Evolutionary conservation across 176 grass and related monocot genomes (phyloP), one percentile per base, ranked within the genome.

Genomic region (Lolium multiflorum): DNA sequence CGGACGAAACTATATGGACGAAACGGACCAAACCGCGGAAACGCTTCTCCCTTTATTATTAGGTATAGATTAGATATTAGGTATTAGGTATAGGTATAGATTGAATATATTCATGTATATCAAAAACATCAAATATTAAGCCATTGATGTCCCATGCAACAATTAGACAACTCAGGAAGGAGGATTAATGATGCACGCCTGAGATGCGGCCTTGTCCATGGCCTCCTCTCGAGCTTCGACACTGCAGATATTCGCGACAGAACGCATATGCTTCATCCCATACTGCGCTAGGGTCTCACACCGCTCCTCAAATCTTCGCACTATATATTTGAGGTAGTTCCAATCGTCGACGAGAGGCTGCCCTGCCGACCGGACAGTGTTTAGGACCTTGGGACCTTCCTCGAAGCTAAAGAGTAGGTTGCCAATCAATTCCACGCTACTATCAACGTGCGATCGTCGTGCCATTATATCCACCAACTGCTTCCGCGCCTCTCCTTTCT

Each of bases 181-280:
- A 11, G 37, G 67, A 43, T 43, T 43, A 20, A 20, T 38, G 11
- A 37, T 3, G 77, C 95, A 97, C 48, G 92, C 92, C 77, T 91
- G 91, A 15, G 92, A 35, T 0, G 89, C 87, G 3, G 91, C 88
- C 15, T 86, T 82, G 31, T 87, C 78, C 92, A 94, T 93, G 9
- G 24, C 87, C 6, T 90, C 87, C 11, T 38, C 48, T 0, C 65
- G 24, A 52, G 91, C 82, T 48, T 87, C 89, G 18, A 89, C 92
- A 56, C 93, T 97, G 89, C 95, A 97, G 47, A 97, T 88, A 58
- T 97, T 94, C 64, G 95, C 95, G 0, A 97, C 76, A 13, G 87
- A 81, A 0, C 95, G 87, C 92, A 93, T 94, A 79, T 97, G 92
- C 86, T 93, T 97, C 90, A 97, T 97, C 20, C 95, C 95, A 44